Base-by-base conservation (phyloP, 148 eudicot genomes). In the Nepenthes mirabilis region DNA sequence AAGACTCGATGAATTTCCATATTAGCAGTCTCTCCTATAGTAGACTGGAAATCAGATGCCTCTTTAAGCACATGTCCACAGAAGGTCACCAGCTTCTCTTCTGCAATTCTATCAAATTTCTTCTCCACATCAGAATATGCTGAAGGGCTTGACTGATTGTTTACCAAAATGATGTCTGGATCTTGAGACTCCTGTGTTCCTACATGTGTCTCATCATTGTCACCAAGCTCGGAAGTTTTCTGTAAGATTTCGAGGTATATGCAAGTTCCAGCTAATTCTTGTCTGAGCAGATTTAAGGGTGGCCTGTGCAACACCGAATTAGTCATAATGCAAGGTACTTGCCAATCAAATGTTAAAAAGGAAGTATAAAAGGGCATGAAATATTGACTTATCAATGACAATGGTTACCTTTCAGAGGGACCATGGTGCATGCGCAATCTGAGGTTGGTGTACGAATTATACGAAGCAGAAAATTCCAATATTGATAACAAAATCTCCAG, bases 401-500 rank as follows among this genome's bases (percentile, higher is more conserved):
- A 37, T 34, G 36, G 55, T 70, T 62, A 93, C 99, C 96, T 93
- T 69, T 88, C 95, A 37, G 84, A 71, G 67, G 94, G 83, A 65
- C 75, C 71, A 55, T 84, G 96, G 71, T 74, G 80, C 91, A 93
- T 86, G 56, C 96, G 88, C 79, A 70, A 57, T 70, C 91, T 85
- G 66, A 93, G 95, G 66, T 82, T 93, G 55, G 82, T 70, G 65
- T 78, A 89, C 33, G 99, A 93, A 67, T 93, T 93, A 78, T 88
- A 93, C 14, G 99, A 84, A 57, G 96, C 83, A 68, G 99, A 87
- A 77, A 93, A 93, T 81, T 93, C 99, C 61, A 93, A 77, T 55
- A 84, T 74, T 6, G 99, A 83, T 65, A 93, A 78, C 75, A 89
- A 84, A 70, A 89, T 88, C 59, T 88, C 99, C 91, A 93, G 83